Base-by-base conservation (phyloP, 805 yeast genomes). In the Monosporozyma siamensis region DNA sequence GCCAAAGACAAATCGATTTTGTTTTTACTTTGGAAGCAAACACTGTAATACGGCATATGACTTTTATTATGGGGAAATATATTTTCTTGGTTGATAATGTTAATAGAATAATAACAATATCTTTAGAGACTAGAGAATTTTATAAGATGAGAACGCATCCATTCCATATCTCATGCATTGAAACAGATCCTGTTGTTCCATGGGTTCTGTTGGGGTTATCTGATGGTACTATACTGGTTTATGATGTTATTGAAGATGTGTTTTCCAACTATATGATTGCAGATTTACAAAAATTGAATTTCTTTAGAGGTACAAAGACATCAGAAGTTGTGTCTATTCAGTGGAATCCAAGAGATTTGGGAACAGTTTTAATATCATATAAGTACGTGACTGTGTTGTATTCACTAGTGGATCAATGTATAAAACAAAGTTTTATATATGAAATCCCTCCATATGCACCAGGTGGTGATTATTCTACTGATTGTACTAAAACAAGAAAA, bases 311-410 rank as follows among this genome's bases (percentile, higher is more conserved):
- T 8, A 26, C 84, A 0, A 71, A 72, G 41, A 78, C 73, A 46
- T 78, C 88, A 0, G 77, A 84, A 1, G 92, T 88, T 1, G 56
- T 75, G 1, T 67, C 80, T 0, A 61, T 92, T 3, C 77, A 78
- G 48, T 71, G 94, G 74, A 92, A 86, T 54, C 98, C 99, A 4
- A 71, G 97, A 48, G 97, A 92, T 58, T 69, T 87, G 7, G 89
- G 95, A 0, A 71, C 82, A 0, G 45, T 92, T 3, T 68, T 92
- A 48, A 74, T 92, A 9, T 77, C 87, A 0, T 92, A 89, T 58
- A 65, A 75, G 3, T 77, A 76, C 42, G 69, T 77, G 34, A 86
- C 88, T 0, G 74, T 88, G 1, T 65, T 77, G 4, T 90, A 80
- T 61, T 80, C 85, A 1, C 50, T 92, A 23, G 67, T 77, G 0